These are phyloP conservation scores for Trichoderma lentiforme DNA, from an alignment of 2,329 filamentous ascomycete genomes.

Conservation along the genomic window DNA sequence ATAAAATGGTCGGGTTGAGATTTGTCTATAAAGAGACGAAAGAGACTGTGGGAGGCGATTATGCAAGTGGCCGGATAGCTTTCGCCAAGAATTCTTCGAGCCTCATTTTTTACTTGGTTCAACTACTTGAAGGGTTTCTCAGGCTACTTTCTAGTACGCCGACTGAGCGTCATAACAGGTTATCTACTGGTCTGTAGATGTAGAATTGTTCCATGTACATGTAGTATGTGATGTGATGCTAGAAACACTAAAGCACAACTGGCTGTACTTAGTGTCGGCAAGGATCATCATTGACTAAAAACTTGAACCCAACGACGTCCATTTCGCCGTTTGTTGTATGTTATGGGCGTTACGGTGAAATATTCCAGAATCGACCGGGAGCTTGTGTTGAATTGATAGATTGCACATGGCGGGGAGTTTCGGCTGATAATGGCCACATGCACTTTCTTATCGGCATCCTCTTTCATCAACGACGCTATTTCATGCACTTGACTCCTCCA, in stretches of 20 bases:
- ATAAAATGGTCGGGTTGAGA: background rate
- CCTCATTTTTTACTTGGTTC: no score
- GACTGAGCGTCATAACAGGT: no score
- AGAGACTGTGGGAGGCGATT: background rate
- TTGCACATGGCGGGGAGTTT: background rate
- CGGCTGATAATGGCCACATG: background rate
- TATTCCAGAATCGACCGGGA: background rate
- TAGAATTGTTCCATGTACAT: no score
- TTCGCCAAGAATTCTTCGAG: no score
- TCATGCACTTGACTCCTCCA: background rate
- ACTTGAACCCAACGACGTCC: background rate
- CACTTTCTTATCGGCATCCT: background rate
- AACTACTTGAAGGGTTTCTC: no score
- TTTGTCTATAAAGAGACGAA: accelerated
- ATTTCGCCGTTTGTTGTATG: background rate
- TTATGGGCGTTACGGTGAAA: background rate
- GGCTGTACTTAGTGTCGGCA: no score
- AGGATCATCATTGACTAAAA: background rate
- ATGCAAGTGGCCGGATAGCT: no score
- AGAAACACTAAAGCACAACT: no score
- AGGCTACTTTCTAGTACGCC: no score
- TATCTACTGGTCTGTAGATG: no score
- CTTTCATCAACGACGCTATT: background rate
- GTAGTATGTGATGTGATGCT: no score
- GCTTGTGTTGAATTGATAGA: background rate